Base-by-base conservation (phyloP, 225 moss, liverwort and hornwort genomes). In the Bryoerythrophyllum caledonicum region DNA sequence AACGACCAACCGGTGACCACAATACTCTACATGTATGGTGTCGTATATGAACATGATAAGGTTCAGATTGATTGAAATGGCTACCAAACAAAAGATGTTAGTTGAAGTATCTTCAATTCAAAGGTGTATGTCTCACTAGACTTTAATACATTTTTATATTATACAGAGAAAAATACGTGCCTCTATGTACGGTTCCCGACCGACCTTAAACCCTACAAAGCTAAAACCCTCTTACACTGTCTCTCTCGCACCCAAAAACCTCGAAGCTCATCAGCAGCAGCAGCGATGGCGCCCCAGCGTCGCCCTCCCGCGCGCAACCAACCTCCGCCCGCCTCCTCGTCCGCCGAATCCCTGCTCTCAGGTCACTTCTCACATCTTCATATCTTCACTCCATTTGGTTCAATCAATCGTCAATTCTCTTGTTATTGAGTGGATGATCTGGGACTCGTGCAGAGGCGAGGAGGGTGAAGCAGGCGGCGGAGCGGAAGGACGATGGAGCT, bases 401-500 rank as follows among this genome's bases (percentile, higher is more conserved):
- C 27, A 0, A 1, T 49, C 14, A 44, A 6, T 17, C 14, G 43
- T 12, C 2, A 43, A 44, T 44, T 44, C 44, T 14, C 44, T 44
- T 34, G 34, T n/a, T n/a, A n/a, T n/a, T n/a, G 44, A 15, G 44
- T 15, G 44, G 14, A 15, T n/a, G n/a, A 44, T 71, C 52, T 46
- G 80, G 20, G 7, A 55, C n/a, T n/a, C n/a, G 24, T 82, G 76
- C 72, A 91, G 95, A 93, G 83, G 95, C 91, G 61, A 90, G 93
- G 80, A 87, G 86, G 78, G 61, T 82, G 51, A 90, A 90, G 67
- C 93, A 95, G 80, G 81, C 90, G 70, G 91, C 92, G 23, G 88
- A 93, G 73, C 91, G 91, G 74, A 95, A 95, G 66, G 41, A 78
- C 38, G 95, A 93, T 64, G 95, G 90, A 53, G 74, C 79, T 43